Evolutionary conservation across 805 yeast species (phyloP).

Genomic region (Huiozyma naganishii): DNA sequence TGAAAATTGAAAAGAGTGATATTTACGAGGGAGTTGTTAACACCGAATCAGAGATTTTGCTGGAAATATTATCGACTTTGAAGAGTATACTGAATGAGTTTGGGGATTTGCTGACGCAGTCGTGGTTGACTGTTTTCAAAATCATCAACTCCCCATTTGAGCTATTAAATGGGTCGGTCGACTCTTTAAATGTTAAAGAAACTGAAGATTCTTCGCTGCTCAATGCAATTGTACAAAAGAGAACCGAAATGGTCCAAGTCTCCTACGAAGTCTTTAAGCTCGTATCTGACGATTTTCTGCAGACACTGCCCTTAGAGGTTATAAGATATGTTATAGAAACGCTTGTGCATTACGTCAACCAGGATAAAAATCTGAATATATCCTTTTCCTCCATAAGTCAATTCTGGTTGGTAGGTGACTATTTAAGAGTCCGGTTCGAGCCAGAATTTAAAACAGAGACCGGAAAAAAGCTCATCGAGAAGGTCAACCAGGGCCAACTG

Average conservation of each 20-base stretch:
- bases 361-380: conserved; percentile 65
- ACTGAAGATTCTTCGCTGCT: conserved; percentile 25
- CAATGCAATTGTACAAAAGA: conserved; percentile 34
- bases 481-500: conserved; percentile 11
- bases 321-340: conserved; percentile 60
- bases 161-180: conserved; percentile 23
- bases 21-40: conserved; percentile 32
- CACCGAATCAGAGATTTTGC: conserved; percentile 58
- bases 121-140: conserved; percentile 65
- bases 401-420: conserved; percentile 87
- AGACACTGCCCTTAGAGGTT: conserved; percentile 55
- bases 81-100: conserved; percentile 68
- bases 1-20: conserved; percentile 18
- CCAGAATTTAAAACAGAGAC: background rate
- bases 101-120: conserved; percentile 49
- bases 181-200: conserved; percentile 16
- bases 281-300: conserved; percentile 76
- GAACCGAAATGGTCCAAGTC: conserved; percentile 40
- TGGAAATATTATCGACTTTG: conserved; percentile 50
- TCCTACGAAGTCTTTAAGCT: conserved; percentile 78
- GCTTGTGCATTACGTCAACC: conserved; percentile 59
- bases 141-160: conserved; percentile 50
- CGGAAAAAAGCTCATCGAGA: background rate
- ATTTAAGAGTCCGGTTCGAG: conserved; percentile 31
- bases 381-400: conserved; percentile 87